Conservation (phyloP, 139 green algal genomes). For the Tetradesmus lagerheimii region DNA sequence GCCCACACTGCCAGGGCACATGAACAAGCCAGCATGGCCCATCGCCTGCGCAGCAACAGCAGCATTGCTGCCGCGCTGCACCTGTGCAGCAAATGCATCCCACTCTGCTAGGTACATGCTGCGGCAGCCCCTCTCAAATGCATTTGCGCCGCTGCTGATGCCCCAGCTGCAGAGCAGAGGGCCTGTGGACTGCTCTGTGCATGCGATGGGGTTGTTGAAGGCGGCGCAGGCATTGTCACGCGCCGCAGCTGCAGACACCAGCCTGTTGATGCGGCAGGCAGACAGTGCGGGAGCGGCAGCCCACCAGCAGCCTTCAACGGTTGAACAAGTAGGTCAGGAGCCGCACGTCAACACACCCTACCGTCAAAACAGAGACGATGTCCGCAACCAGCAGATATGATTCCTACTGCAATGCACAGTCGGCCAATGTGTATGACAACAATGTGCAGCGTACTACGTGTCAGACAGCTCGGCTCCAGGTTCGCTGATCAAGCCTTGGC, state of each 20-base stretch:
- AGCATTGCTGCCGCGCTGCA: background rate
- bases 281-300: background rate
- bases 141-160: background rate
- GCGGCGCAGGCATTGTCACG: constrained; percentile 10
- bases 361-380: no score
- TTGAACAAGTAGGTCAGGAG: no score
- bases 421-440: no score
- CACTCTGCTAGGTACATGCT: constrained; percentile 24
- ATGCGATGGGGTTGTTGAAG: background rate
- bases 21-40: background rate
- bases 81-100: background rate
- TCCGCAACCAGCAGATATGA: no score
- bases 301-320: no score
- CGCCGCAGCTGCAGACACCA: constrained; percentile 3
- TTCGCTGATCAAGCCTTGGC: no score
- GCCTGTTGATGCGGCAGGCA: background rate
- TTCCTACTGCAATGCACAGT: no score
- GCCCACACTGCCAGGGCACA: background rate
- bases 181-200: background rate
- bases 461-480: no score
- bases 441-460: no score
- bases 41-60: constrained; percentile 8
- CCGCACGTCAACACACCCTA: no score
- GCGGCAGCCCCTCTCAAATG: constrained; percentile 12
- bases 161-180: constrained; percentile 2